Evolutionary conservation across 73 alveolate genomes (phyloP).

Genomic region (Paramecium sexaurelia): DNA sequence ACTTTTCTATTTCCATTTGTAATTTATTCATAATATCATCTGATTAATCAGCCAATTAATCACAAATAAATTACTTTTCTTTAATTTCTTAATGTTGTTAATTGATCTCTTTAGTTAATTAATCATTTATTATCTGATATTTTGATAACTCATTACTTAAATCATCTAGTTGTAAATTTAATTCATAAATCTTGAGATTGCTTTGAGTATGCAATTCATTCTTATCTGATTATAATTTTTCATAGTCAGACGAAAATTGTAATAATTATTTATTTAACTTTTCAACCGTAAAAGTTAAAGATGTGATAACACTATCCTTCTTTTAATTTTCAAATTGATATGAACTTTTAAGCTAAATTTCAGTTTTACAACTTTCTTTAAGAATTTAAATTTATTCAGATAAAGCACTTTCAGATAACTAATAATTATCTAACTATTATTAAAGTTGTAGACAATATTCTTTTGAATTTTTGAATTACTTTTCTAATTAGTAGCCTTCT

Average conservation of each 20-base stretch:
- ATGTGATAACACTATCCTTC: not conserved
- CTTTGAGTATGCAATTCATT: not conserved
- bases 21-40: conserved; percentile 28
- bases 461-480: not conserved
- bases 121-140: not conserved
- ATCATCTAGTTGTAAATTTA: not conserved
- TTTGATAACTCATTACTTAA: not conserved
- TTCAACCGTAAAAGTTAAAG: not conserved
- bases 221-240: not conserved
- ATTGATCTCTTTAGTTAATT: not conserved
- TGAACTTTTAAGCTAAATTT: not conserved
- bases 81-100: not conserved
- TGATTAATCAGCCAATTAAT: not conserved
- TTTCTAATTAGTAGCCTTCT: not conserved
- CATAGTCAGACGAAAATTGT: not conserved
- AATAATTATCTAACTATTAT: not conserved
- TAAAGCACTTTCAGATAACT: not conserved
- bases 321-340: not conserved
- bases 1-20: not conserved
- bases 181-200: not conserved
- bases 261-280: not conserved
- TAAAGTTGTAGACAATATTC: not conserved
- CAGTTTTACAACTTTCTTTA: not conserved
- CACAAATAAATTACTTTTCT: not conserved
- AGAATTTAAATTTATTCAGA: not conserved